These are phyloP conservation scores for Dovyalis caffra DNA, from an alignment of 345 rosid species.

Conservation along the genomic window DNA sequence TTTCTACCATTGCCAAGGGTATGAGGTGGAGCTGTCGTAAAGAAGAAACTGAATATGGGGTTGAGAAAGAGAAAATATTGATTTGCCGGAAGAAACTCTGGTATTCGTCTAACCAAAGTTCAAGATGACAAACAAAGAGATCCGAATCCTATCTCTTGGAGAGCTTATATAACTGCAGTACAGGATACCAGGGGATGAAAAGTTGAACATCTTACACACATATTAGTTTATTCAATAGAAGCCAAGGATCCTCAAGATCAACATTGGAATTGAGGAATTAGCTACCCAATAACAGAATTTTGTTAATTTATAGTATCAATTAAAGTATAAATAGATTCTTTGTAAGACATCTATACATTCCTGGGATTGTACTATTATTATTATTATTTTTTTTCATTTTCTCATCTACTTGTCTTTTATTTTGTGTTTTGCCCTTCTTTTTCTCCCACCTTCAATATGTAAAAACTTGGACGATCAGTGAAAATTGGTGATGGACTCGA, in stretches of 20 bases:
- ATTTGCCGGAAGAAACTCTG: slow-evolving; percentile 92
- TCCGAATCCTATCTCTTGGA: neutral
- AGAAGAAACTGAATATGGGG: slow-evolving; percentile 60
- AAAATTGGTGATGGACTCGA: neutral
- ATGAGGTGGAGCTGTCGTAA: slow-evolving; percentile 83
- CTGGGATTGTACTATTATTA: neutral
- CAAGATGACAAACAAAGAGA: slow-evolving; percentile 24
- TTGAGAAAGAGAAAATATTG: slow-evolving; percentile 73
- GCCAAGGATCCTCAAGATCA: neutral
- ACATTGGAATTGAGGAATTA: neutral
- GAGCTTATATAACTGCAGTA: neutral
- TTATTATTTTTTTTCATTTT: no score
- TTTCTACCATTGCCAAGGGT: slow-evolving; percentile 69
- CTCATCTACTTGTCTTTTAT: no score
- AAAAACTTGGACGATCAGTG: neutral
- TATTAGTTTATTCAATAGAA: neutral
- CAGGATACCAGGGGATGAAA: neutral
- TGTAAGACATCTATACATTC: neutral
- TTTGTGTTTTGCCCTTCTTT: no score
- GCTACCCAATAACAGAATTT: neutral
- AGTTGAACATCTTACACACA: slow-evolving; percentile 9
- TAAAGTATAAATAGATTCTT: neutral
- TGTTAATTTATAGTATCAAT: neutral
- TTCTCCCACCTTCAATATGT: neutral
- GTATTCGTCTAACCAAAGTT: slow-evolving; percentile 55